These are phyloP conservation scores for Penicillium parvum DNA, from an alignment of 495 filamentous ascomycete species.

Conservation along the genomic window DNA sequence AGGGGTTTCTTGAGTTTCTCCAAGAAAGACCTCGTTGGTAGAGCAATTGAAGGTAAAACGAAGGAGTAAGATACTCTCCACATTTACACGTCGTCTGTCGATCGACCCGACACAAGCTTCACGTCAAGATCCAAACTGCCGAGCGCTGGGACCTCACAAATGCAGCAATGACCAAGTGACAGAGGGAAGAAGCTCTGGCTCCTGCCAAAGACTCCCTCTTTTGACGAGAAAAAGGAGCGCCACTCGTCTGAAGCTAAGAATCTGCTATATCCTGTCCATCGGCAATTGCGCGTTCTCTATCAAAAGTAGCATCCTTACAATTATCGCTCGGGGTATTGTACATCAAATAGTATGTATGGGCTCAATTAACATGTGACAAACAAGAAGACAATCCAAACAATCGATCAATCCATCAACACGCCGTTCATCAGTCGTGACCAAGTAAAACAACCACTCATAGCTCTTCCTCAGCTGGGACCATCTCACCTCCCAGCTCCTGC, in stretches of 20 bases:
- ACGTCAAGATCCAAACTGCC: constrained; percentile 2
- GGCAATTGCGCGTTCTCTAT: constrained; percentile 9
- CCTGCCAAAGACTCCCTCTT: not conserved
- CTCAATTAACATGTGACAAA: constrained; percentile 19
- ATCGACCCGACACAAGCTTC: constrained; percentile 10
- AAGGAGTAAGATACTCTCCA: constrained; percentile 1
- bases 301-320: constrained; percentile 8
- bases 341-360: constrained; percentile 1
- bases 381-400: constrained; percentile 3
- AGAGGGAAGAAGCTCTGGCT: not conserved
- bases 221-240: not conserved
- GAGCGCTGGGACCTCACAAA: not conserved
- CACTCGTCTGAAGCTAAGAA: constrained; percentile 8
- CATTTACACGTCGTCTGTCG: constrained; percentile 16
- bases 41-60: constrained; percentile 9
- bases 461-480: constrained; percentile 31
- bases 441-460: constrained; percentile 16
- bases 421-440: constrained; percentile 11
- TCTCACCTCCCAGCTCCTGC: constrained; percentile 63
- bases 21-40: not conserved
- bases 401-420: constrained; percentile 9
- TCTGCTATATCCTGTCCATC: constrained; percentile 2
- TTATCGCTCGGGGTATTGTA: constrained; percentile 8
- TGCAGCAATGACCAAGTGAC: not conserved
- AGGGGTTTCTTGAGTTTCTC: not conserved